These are phyloP conservation scores for Pyrus hybrid DNA, from an alignment of 331 rosid genomes.

Conservation along the genomic window DNA sequence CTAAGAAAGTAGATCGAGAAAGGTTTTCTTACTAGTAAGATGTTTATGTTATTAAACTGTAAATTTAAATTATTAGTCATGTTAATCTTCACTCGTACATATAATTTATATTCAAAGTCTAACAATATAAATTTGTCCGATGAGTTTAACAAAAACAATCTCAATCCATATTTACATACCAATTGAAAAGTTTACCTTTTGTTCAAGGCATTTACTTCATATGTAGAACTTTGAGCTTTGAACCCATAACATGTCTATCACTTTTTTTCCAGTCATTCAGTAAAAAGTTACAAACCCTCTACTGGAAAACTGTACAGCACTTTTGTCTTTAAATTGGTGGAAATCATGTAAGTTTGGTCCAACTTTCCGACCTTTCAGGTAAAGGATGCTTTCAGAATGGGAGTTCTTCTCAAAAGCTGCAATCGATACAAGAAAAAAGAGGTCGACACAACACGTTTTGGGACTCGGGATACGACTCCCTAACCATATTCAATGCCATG, in stretches of 20 bases:
- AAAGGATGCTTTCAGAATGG: neutral
- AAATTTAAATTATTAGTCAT: too few species aligned
- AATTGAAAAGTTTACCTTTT: neutral
- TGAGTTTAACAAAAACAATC: neutral
- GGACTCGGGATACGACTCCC: neutral
- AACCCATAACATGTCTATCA: neutral
- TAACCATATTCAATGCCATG: neutral
- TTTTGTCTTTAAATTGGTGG: neutral
- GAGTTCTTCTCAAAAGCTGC: constrained; percentile 11
- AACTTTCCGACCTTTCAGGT: neutral
- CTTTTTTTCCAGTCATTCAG: neutral
- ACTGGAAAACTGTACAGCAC: neutral
- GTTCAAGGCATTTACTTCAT: neutral
- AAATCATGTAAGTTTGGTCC: neutral
- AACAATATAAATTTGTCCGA: neutral
- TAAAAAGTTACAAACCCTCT: neutral
- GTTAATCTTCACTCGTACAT: accelerated
- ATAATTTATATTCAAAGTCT: too few species aligned
- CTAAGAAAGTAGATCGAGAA: too few species aligned
- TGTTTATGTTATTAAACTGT: accelerated
- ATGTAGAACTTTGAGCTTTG: neutral
- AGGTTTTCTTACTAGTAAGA: too few species aligned
- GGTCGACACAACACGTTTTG: constrained; percentile 2
- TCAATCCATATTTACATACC: neutral
- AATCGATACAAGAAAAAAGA: neutral